A percentile compares a stretch with the other conserved stretches of the same genome.
These are phyloP conservation scores for Rhizopogon salebrosus DNA, from an alignment of 768 basidiomycete genomes.

Conservation along the genomic window DNA sequence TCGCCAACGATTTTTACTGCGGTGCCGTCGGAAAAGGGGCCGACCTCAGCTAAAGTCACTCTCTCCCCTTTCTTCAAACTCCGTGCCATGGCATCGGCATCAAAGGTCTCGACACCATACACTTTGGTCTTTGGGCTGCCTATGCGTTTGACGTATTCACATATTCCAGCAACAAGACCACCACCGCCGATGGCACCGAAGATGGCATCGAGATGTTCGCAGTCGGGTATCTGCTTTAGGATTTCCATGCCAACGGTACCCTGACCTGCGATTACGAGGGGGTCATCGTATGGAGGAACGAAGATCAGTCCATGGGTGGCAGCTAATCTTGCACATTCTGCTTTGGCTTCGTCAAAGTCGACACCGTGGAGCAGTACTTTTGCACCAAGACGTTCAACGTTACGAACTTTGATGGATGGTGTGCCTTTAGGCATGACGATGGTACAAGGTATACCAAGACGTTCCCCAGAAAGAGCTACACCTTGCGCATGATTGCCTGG, in stretches of 20 bases:
- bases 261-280: conserved; percentile 94
- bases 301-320: conserved; percentile 72
- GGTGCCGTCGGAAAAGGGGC: conserved; percentile 96
- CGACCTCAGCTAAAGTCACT: conserved; percentile 82
- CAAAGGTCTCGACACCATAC: conserved; percentile 89
- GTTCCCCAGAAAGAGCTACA: conserved; percentile 89
- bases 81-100: conserved; percentile 89
- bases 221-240: conserved; percentile 76
- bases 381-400: conserved; percentile 91
- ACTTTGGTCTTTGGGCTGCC: conserved; percentile 80
- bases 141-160: conserved; percentile 89
- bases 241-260: conserved; percentile 95
- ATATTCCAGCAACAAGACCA: conserved; percentile 86
- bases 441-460: conserved; percentile 89
- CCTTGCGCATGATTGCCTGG: conserved; percentile 98
- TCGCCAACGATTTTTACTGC: conserved; percentile 94
- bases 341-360: conserved; percentile 96
- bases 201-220: conserved; percentile 75
- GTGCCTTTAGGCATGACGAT: conserved; percentile 98
- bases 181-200: conserved; percentile 95
- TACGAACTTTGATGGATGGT: conserved; percentile 92
- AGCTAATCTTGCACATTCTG: conserved; percentile 86
- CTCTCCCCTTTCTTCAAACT: conserved; percentile 80
- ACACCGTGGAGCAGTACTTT: conserved; percentile 88
- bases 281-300: conserved; percentile 97